Base-by-base conservation (phyloP, 169 alveolate genomes). In the Perkinsus marinus region DNA sequence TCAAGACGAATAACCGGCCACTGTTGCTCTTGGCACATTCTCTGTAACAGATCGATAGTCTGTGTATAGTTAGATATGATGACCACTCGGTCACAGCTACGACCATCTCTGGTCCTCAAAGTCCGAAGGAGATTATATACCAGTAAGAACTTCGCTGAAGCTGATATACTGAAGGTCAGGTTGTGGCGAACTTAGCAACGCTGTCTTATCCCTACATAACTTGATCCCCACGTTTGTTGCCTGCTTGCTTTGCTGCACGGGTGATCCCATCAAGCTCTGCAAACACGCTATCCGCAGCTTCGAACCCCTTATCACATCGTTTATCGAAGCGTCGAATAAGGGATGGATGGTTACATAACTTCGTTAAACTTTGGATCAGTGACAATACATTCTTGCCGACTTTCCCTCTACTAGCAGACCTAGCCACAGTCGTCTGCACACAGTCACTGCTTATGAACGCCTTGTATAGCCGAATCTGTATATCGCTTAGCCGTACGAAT, bases 61-160 rank as follows among this genome's bases (percentile, higher is more conserved):
- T 97, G 98, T 69, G 99, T 98, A 93, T 96, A 98, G 92, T 97
- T 96, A 41, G 98, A 96, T 47, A 97, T 97, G 22, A 98, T 95
- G 34, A 98, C 98, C 17, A 98, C 97, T 92, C 97, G 96, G 89
- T 98, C 99, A 36, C 93, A 95, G 39, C 96, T 94, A 46, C 92
- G 93, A 10, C 95, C 94, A 68, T 97, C 93, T 30, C 30, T 26
- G 37, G 26, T 57, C 79, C 79, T 57, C 34, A 96, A 94, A 41
- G 94, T 93, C 89, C 95, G 94, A 13, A 96, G 95, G 43, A 96
- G 90, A 91, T 95, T 94, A 90, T 57, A 57, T 16, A 57, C 79
- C 79, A 57, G 22, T 5, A 30, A 57, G 79, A 57, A 57, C 22
- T 57, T 57, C 26, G 79, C 22, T 19, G 79, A 57, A 19, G 79